A percentile compares a stretch with the other conserved stretches of the same genome.
Conservation (phyloP, 768 basidiomycete species). For the Auricularia cornea region DNA sequence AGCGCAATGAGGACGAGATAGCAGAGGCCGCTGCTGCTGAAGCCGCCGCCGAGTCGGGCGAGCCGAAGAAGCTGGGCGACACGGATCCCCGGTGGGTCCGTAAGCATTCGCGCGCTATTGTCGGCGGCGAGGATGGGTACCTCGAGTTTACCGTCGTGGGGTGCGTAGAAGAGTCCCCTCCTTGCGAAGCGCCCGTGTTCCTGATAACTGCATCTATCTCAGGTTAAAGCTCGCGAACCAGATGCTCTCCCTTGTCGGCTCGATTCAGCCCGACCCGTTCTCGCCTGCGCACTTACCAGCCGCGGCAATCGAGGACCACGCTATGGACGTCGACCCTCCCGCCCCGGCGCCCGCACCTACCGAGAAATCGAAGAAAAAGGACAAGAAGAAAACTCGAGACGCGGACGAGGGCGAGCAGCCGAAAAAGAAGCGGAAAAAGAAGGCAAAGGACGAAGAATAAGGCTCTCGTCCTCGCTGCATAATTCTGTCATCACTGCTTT, state of each 20-base stretch:
- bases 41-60: conserved; percentile 16
- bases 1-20: conserved; percentile 11
- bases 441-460: conserved; percentile 1
- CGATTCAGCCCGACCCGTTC: conserved; percentile 70
- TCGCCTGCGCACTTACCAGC: conserved; percentile 45
- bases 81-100: conserved; percentile 52
- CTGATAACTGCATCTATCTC: too few relatives aligned
- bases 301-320: conserved; percentile 16
- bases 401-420: conserved; percentile 13
- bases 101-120: conserved; percentile 51
- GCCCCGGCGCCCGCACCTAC: conserved; percentile 2
- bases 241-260: conserved; percentile 85
- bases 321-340: conserved; percentile 12
- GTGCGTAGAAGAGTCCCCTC: too few relatives aligned
- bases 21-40: conserved; percentile 15
- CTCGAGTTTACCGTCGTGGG: conserved; percentile 85
- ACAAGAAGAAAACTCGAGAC: conserved; percentile 18
- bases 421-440: conserved; percentile 22
- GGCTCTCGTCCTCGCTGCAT: too few relatives aligned
- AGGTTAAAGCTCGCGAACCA: conserved; percentile 87
- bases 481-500: not conserved
- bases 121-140: conserved; percentile 61
- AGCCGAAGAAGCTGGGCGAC: conserved; percentile 17
- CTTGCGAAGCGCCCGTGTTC: too few relatives aligned
- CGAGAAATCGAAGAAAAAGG: conserved; percentile 23